Evolutionary conservation across 1,284 basidiomycete species (phyloP).

Genomic region (Xerocomus nothofagi): DNA sequence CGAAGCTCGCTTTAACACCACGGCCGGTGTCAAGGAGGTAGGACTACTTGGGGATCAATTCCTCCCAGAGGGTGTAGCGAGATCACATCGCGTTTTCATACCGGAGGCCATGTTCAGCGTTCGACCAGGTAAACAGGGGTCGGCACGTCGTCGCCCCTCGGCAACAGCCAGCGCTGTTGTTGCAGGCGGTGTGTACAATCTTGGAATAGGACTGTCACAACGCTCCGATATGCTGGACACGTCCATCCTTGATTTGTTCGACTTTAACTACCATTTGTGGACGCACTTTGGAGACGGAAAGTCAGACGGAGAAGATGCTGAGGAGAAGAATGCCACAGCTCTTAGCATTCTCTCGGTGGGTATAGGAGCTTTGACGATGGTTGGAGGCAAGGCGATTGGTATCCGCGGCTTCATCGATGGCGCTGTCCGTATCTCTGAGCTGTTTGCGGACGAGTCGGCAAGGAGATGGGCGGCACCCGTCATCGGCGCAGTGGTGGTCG

Average conservation of each 20-base stretch:
- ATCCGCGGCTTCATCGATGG: slow-evolving; percentile 78
- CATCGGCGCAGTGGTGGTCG: slow-evolving; percentile 74
- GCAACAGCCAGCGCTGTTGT: slow-evolving; percentile 55
- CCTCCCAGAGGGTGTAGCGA: slow-evolving; percentile 81
- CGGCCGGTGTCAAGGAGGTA: slow-evolving; percentile 70
- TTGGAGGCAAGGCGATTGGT: slow-evolving; percentile 79
- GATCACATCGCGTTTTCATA: slow-evolving; percentile 83
- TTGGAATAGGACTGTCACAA: slow-evolving; percentile 74
- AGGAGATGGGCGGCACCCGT: slow-evolving; percentile 89
- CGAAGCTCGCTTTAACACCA: slow-evolving; percentile 75
- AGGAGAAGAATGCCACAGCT: slow-evolving; percentile 61
- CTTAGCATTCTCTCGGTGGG: slow-evolving; percentile 77
- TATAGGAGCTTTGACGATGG: slow-evolving; percentile 86
- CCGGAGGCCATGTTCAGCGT: slow-evolving; percentile 94
- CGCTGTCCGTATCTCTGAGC: slow-evolving; percentile 69
- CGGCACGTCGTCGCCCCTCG: slow-evolving; percentile 45
- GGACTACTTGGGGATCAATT: slow-evolving; percentile 73
- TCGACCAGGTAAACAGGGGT: slow-evolving; percentile 48
- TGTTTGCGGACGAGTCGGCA: slow-evolving; percentile 80
- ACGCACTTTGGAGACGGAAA: slow-evolving; percentile 58
- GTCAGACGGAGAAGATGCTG: slow-evolving; percentile 40
- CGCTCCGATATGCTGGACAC: slow-evolving; percentile 72
- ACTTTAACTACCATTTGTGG: slow-evolving; percentile 79
- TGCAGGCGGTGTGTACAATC: slow-evolving; percentile 69
- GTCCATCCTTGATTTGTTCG: slow-evolving; percentile 83